Percentiles rank a stretch among this genome's conserved stretches.
Evolutionary conservation across 331 rosid genomes (phyloP).

Genomic region (Spiraea crenata): DNA sequence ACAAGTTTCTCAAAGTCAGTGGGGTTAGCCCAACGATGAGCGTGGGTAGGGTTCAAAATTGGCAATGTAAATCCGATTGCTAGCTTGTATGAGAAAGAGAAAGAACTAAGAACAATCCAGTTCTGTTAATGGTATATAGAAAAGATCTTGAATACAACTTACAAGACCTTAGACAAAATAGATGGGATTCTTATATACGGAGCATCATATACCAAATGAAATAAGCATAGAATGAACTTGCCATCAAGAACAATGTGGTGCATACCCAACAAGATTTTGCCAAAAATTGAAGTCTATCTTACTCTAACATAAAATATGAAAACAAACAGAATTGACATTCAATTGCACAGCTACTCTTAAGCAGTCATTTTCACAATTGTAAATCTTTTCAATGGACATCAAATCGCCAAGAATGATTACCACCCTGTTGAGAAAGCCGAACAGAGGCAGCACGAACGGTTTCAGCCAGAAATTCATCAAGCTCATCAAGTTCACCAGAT

Average conservation of each 20-base stretch:
- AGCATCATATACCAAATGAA: background rate
- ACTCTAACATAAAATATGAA: background rate
- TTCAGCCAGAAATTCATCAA: constrained; percentile 60
- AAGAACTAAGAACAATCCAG: background rate
- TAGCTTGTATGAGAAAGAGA: too few relatives aligned
- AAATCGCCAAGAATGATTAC: background rate
- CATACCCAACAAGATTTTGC: background rate
- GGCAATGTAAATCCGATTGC: too few relatives aligned
- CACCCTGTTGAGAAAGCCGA: constrained; percentile 49
- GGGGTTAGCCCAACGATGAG: too few relatives aligned
- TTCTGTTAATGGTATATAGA: background rate
- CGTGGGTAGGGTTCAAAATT: too few relatives aligned
- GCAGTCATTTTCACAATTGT: background rate
- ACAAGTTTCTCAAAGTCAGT: too few relatives aligned
- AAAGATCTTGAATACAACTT: too few relatives aligned
- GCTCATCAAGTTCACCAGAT: constrained; percentile 67
- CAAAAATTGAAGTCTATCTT: background rate
- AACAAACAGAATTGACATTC: background rate
- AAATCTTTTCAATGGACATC: background rate
- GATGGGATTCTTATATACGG: background rate
- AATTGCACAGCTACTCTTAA: background rate
- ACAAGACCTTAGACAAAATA: background rate
- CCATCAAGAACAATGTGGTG: background rate
- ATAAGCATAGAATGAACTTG: background rate
- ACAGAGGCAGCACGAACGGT: constrained; percentile 67